Evolutionary conservation across 2,329 filamentous ascomycete genomes (phyloP), one percentile per base, ranked within the genome.

Genomic region (Balansia obtecta): DNA sequence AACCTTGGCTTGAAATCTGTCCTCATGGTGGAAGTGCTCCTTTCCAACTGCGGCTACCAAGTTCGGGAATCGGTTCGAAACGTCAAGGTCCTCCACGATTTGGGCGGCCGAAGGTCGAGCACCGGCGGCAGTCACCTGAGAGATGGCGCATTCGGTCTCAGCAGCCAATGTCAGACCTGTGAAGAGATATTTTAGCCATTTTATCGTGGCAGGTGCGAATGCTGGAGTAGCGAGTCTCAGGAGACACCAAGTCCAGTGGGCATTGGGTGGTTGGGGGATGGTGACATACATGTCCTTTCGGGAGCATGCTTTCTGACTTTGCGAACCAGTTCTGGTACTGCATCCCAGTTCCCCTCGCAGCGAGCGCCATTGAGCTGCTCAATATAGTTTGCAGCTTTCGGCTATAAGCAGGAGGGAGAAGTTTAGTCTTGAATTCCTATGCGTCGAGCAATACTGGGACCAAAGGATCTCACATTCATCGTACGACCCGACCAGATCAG

Each of bases 241-340:
- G 22, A 16, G 2, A 44, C 15, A 4, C 11, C 40, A 38, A 11
- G 33, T 38, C 5, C 3, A 13, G 18, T n/a, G 16, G 20, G 43
- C 15, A 46, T 12, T 22, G 15, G 20, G 27, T 22, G 27, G 48
- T 42, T 48, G n/a, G 18, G 22, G 20, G 32, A 18, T 16, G 13
- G 39, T 32, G 37, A 63, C 80, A 60, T 83, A 96, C 91, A 95
- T 68, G 80, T 79, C 66, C 87, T 80, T 54, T 86, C 80, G 40
- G 89, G 85, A 59, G 89, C 87, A 76, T 98, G 91, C 68, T 98
- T 97, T 62, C 85, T 86, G 61, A 97, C 79, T 70, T 98, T 98
- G 65, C 91, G 82, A 60, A 93, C 83, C 55, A 95, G 77, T 70
- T 97, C 91, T 27, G 88, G 87, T 32, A 97, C 78, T 32, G 86